Base-by-base conservation (phyloP, 495 filamentous ascomycete genomes). In the Talaromyces thailandensis region DNA sequence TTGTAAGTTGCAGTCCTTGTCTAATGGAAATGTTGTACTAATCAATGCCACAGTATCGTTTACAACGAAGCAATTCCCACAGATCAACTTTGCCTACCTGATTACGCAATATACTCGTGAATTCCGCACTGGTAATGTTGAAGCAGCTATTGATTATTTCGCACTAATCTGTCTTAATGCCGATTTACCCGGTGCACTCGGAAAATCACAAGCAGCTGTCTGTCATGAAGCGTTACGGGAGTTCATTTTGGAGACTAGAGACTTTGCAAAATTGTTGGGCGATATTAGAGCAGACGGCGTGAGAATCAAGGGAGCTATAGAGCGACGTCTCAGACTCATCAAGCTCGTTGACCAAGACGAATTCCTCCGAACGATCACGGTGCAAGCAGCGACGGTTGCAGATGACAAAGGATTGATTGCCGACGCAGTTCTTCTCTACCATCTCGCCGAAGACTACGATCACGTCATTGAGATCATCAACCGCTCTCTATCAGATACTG, bases 201-300 rank as follows among this genome's bases (percentile, higher is more conserved):
- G 93, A 63, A 86, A 84, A 62, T 84, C 84, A 14, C 94, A 98
- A 70, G 82, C 88, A 35, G 79, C 83, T 1, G 82, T 97, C 45
- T 98, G 93, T 73, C 90, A 97, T 71, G 91, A 96, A 70, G 92
- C 93, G 21, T 80, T 99, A 61, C 88, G 92, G n/a, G 94, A 98
- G 70, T 89, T 96, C 59, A 90, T 96, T 40, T 81, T 99, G 21
- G 94, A 98, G 75, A 96, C 90, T 11, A 82, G 93, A 61, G 94
- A 98, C 70, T 98, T 96, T 70, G 92, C 93, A 64, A 88, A 89
- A 64, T 81, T 99, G 23, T 87, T 99, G 57, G 94, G 95, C 37
- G 95, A 99, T 69, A 89, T 99, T 63, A 83, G 84, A 62, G 79
- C 82, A 7, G 90, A 96, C 67, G 94, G 94, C 18, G 83, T 81